phyloP scores from a whole-genome alignment of 345 rosid genomes.

The Isatis tinctoria region DNA sequence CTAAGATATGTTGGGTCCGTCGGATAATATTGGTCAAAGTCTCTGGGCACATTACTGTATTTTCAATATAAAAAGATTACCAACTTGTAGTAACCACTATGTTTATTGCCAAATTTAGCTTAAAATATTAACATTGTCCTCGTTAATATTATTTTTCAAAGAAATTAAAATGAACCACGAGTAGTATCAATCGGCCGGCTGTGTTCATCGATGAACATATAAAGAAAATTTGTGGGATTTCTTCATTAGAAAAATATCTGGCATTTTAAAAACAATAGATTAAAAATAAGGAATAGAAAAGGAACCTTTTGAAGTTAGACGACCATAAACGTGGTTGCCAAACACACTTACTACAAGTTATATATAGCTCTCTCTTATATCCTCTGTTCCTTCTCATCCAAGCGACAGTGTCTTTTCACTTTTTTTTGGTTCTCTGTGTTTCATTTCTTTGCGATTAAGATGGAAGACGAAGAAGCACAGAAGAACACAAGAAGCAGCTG shows the following conservation, averaged over 20 bases:
- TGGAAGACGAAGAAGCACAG: conserved; percentile 24
- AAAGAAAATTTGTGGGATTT: neutral
- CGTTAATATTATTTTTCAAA: neutral
- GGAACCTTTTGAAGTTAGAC: neutral
- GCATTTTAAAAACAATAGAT: neutral
- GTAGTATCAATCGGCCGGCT: conserved; percentile 26
- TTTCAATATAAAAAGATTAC: neutral
- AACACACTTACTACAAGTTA: conserved; percentile 20
- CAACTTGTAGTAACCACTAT: conserved; percentile 17
- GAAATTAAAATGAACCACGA: neutral
- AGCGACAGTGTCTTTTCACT: conserved; percentile 12
- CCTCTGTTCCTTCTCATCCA: conserved; percentile 26
- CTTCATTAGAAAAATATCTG: neutral
- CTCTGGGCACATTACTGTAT: neutral
- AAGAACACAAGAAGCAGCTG: conserved; percentile 17
- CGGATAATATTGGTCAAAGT: conserved; percentile 22
- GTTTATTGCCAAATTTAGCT: neutral
- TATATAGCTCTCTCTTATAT: neutral
- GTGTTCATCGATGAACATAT: neutral
- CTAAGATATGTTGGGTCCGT: conserved; percentile 23
- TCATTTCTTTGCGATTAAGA: conserved; percentile 2
- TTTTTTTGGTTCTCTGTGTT: neutral
- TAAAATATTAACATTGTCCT: neutral
- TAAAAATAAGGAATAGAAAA: neutral
- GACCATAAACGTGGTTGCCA: conserved; percentile 33